Conservation (phyloP, 1,139 yeast genomes). For the Geotrichum citri-aurantii region DNA sequence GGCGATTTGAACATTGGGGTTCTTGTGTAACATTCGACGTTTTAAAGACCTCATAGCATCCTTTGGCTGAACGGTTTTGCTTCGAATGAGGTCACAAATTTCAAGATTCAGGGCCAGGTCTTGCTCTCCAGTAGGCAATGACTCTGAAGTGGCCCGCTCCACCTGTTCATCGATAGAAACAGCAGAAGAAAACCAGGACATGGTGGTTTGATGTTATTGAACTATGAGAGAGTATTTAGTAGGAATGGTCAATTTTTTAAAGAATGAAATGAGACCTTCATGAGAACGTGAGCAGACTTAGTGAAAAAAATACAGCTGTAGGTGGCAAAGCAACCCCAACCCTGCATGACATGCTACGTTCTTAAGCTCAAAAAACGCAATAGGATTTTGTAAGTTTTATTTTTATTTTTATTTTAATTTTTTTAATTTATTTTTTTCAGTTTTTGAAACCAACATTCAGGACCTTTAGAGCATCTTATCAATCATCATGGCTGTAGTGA, state of each 20-base stretch:
- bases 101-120: conserved; percentile 78
- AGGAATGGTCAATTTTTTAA: neutral
- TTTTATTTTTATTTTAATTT: too few relatives aligned
- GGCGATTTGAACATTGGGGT: conserved; percentile 72
- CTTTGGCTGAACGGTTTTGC: conserved; percentile 74
- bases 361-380: neutral
- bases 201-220: neutral
- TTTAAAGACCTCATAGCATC: conserved; percentile 81
- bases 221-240: neutral
- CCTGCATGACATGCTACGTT: neutral
- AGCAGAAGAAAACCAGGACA: conserved; percentile 56
- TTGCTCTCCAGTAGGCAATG: conserved; percentile 86
- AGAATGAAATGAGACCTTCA: conserved; percentile 1
- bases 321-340: conserved; percentile 9
- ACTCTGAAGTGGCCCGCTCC: conserved; percentile 76
- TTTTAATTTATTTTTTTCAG: too few relatives aligned
- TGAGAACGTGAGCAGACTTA: neutral
- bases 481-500: conserved; percentile 16
- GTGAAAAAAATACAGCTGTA: neutral
- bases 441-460: too few relatives aligned
- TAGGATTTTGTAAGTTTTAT: too few relatives aligned
- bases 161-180: conserved; percentile 59
- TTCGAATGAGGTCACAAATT: conserved; percentile 79
- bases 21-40: conserved; percentile 58
- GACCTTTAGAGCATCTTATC: too few relatives aligned